Conservation (phyloP, 1,284 basidiomycete genomes). For the Microbotryum violaceum region DNA sequence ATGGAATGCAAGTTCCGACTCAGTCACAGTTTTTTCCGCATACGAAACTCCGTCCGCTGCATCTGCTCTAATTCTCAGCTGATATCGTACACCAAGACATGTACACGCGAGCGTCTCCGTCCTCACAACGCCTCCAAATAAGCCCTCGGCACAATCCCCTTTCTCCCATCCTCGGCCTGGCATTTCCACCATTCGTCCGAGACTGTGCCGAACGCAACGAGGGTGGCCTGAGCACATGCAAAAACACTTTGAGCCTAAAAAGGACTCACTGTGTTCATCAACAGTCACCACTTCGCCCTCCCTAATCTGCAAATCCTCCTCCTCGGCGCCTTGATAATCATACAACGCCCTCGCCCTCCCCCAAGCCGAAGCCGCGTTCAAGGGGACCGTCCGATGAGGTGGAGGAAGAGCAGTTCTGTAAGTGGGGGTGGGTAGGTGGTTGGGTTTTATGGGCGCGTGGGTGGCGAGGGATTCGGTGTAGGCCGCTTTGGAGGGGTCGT, state of each 20-base stretch:
- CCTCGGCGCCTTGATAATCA: constrained; percentile 17
- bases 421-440: not conserved
- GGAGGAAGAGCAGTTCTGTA: not conserved
- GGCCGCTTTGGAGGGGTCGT: constrained; percentile 11
- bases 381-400: not conserved
- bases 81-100: too few relatives aligned
- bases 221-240: not conserved
- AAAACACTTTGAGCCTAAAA: too few relatives aligned
- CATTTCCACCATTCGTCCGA: constrained; percentile 22
- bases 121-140: constrained; percentile 5
- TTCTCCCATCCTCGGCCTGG: constrained; percentile 3
- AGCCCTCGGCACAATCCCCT: constrained; percentile 8
- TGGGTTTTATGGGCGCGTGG: not conserved
- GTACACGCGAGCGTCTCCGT: not conserved
- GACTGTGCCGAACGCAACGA: constrained; percentile 3
- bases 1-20: too few relatives aligned
- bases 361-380: not conserved
- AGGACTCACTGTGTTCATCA: not conserved
- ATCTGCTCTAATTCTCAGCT: too few relatives aligned
- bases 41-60: too few relatives aligned
- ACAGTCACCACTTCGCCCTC: constrained; percentile 18
- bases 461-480: constrained; percentile 10
- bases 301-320: constrained; percentile 9
- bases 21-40: too few relatives aligned
- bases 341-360: constrained; percentile 12